Conservation (phyloP, 495 filamentous ascomycete genomes). For the Penicillium daleae region DNA sequence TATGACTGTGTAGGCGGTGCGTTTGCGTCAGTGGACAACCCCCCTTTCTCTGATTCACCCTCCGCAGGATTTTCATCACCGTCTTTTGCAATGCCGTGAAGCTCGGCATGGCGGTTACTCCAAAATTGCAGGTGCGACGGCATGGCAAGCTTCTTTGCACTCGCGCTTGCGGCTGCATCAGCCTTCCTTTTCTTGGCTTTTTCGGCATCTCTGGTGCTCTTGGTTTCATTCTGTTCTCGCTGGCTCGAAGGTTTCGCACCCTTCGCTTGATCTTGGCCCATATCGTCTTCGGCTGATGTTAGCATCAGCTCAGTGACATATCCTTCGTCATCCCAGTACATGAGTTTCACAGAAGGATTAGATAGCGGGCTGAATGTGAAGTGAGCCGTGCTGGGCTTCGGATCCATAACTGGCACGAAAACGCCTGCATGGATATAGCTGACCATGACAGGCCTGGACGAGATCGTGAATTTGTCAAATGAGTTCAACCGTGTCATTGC, state of each 20-base stretch:
- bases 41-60: constrained; percentile 13
- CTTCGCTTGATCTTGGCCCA: constrained; percentile 26
- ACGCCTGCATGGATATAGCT: constrained; percentile 87
- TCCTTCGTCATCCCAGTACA: constrained; percentile 84
- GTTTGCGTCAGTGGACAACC: constrained; percentile 17
- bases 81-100: constrained; percentile 63
- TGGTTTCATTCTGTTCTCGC: constrained; percentile 44
- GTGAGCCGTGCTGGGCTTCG: constrained; percentile 52
- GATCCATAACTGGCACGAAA: constrained; percentile 75
- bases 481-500: constrained; percentile 75
- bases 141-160: constrained; percentile 54
- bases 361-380: constrained; percentile 76
- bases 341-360: constrained; percentile 69
- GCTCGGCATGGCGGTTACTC: constrained; percentile 82
- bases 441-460: constrained; percentile 72
- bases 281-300: constrained; percentile 51
- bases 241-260: constrained; percentile 35
- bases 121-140: constrained; percentile 82
- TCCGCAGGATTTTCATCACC: constrained; percentile 30
- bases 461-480: constrained; percentile 82
- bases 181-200: constrained; percentile 77
- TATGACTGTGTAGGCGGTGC: constrained; percentile 60
- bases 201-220: constrained; percentile 52
- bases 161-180: constrained; percentile 44
- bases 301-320: constrained; percentile 71